Evolutionary conservation across 805 yeast species (phyloP), one percentile per base, ranked within the genome.

Genomic region (Starmerella davenportii): DNA sequence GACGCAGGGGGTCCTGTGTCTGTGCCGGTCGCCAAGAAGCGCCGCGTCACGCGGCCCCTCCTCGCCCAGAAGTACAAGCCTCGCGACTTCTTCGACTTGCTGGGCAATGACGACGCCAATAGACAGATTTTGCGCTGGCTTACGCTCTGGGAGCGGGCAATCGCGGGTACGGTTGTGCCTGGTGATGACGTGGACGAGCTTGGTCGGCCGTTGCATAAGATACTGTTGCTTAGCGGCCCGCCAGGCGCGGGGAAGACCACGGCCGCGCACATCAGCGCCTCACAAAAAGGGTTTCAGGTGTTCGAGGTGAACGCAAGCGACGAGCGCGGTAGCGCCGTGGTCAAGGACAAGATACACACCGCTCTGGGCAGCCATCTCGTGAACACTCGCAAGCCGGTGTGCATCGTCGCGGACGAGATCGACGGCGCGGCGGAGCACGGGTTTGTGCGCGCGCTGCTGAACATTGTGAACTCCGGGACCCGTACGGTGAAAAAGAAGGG

Each of bases 231-330:
- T 9, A 82, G 77, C 53, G 98, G 98, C 0, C 90, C 94, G 0
- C 84, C 94, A 0, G 98, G 98, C 2, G 66, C 78, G 15, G 98
- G 98, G 8, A 87, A 87, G 53, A 85, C 96, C 0, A 71, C 90
- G 0, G 75, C 84, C 2, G 81, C 87, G 0, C 95, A 85, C 51
- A 70, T 82, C 1, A 67, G 84, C 28, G 90, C 94, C 3, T 66
- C 65, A 34, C 93, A 80, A 46, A 69, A 79, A 30, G 93, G 93
- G 0, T 87, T 79, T 54, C 72, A 74, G 34, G 69, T 79, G 0
- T 67, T 78, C 47, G 98, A 87, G 50, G 68, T 87, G 43, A 87
- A 87, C 58, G 94, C 96, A 4, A 70, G 79, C 55, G 84, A 76
- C 50, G 82, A 77, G 52, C 64, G 87, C 43, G 68, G 77, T 0